Conservation (phyloP, 768 basidiomycete species). For the Hypsizygus marmoreus region DNA sequence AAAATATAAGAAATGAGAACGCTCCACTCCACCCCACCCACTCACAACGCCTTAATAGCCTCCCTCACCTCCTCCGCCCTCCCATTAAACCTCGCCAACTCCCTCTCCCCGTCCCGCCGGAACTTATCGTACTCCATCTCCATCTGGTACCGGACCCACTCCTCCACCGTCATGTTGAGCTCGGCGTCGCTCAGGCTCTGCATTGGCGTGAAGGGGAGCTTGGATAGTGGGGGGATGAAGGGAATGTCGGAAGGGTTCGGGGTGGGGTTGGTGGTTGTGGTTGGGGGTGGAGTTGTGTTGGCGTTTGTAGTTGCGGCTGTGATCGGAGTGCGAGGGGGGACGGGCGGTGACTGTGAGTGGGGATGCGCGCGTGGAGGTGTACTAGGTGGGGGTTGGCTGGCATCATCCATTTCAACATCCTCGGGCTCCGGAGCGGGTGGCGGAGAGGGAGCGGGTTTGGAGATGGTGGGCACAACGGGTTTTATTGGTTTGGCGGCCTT, state of each 20-base stretch:
- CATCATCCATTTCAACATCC: constrained; percentile 32
- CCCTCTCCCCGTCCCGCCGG: constrained; percentile 45
- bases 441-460: constrained; percentile 7
- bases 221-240: constrained; percentile 42
- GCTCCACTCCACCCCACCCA: constrained; percentile 1
- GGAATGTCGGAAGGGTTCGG: constrained; percentile 12
- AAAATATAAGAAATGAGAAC: too few species aligned
- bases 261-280: background rate
- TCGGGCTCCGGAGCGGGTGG: constrained; percentile 4
- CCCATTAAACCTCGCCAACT: constrained; percentile 41
- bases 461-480: background rate
- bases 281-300: constrained; percentile 4
- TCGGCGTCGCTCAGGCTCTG: constrained; percentile 62
- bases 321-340: constrained; percentile 14
- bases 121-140: constrained; percentile 62
- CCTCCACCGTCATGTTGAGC: constrained; percentile 77
- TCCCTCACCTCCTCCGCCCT: constrained; percentile 43
- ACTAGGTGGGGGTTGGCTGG: too few species aligned
- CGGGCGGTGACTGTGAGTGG: too few species aligned
- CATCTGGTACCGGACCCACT: constrained; percentile 82
- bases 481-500: constrained; percentile 1
- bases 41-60: constrained; percentile 37
- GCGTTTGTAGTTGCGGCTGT: constrained; percentile 12
- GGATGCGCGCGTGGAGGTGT: too few species aligned
- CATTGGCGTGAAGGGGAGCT: constrained; percentile 45